These are phyloP conservation scores for Pachyrhizus erosus DNA, from an alignment of 306 rosid species.

Conservation along the genomic window DNA sequence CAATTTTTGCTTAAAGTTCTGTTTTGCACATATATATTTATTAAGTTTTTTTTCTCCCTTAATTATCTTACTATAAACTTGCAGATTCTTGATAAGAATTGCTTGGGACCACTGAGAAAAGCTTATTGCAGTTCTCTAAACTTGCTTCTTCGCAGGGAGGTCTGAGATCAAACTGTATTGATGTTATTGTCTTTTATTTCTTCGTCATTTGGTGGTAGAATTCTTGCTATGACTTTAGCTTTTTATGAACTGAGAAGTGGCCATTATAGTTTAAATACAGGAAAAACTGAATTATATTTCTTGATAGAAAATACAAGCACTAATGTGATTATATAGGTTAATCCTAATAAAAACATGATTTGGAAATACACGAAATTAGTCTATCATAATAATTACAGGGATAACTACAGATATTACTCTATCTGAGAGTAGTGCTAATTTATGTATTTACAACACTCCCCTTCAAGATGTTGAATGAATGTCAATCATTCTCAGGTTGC, in stretches of 20 bases:
- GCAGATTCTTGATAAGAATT: slow-evolving; percentile 89
- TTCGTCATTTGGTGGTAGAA: slow-evolving; percentile 27
- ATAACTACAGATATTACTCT: neutral
- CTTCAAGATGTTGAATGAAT: no score
- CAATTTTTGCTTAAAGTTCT: slow-evolving; percentile 24
- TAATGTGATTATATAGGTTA: neutral
- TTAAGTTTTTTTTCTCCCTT: slow-evolving; percentile 19
- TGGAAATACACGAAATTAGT: neutral
- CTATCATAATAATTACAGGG: neutral
- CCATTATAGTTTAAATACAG: slow-evolving; percentile 17
- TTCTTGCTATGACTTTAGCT: slow-evolving; percentile 23
- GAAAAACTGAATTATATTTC: neutral
- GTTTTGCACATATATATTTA: slow-evolving; percentile 21
- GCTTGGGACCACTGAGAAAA: slow-evolving; percentile 75
- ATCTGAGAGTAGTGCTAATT: neutral
- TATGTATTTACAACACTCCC: neutral
- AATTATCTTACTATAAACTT: slow-evolving; percentile 37
- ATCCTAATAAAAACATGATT: neutral
- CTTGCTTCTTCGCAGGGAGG: slow-evolving; percentile 97
- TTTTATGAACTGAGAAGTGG: slow-evolving; percentile 27
- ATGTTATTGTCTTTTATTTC: slow-evolving; percentile 38
- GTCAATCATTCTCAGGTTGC: no score
- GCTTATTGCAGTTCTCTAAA: slow-evolving; percentile 92
- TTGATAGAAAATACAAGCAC: neutral
- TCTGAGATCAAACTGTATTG: slow-evolving; percentile 45